Evolutionary conservation across 345 rosid species (phyloP), one percentile per base, ranked within the genome.

Genomic region (Cardamine occulta): DNA sequence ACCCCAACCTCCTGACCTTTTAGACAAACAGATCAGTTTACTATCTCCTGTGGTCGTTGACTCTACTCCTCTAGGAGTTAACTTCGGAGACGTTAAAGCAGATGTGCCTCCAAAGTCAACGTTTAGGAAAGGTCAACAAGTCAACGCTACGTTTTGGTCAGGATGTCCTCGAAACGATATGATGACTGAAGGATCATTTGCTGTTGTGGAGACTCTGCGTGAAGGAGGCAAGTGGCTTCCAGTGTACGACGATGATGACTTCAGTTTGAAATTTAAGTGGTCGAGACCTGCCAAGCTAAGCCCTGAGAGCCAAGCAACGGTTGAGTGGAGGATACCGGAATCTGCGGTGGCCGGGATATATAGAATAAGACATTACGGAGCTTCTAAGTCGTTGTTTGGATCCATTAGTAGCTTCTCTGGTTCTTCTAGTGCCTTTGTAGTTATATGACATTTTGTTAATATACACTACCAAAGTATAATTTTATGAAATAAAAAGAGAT

Each of bases 121-220:
- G 61, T 91, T 88, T 82, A 77, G 71, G 75, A 77, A 80, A 39
- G 92, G 93, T 0, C 85, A 84, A 53, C 74, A 68, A 21, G 96
- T 88, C 45, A 82, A 82, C 0, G 91, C 83, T 14, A 85, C 86
- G 48, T 91, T 93, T 85, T 91, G 93, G 97, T 89, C 98, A 15
- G 98, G 89, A 56, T 91, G 91, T 75, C 97, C 97, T 1, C 75
- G 96, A 76, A 93, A 91, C 21, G 98, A 93, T 82, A 86, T 91
- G 69, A 86, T 93, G 96, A 89, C 96, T 0, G 97, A 88, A 66
- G 98, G 96, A 44, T 91, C 98, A 34, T 91, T 89, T 48, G 86
- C 96, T 3, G 82, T 91, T 55, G 98, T 93, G 35, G 97, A 93
- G 82, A 74, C 69, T 63, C 83, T 89, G 37, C 86, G 80, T 75